Percentiles rank a stretch among this genome's conserved stretches.
These are phyloP conservation scores for Curvularia sp. DNA, from an alignment of 2,329 filamentous ascomycete species.

Conservation along the genomic window DNA sequence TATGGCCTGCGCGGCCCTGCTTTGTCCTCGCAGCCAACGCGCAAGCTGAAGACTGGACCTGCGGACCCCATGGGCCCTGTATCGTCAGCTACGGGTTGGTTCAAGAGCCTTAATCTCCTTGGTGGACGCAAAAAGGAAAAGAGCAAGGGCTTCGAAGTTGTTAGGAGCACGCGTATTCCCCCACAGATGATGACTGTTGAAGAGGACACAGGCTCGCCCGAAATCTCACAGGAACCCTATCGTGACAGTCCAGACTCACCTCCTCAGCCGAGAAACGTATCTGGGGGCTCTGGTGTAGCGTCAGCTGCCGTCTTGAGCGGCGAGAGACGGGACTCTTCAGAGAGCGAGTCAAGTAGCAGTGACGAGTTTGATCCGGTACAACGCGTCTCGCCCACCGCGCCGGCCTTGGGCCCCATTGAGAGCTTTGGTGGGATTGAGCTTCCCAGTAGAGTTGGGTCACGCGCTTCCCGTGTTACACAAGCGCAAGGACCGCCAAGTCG, in stretches of 20 bases:
- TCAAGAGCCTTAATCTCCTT: constrained; percentile 71
- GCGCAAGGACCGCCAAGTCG: constrained; percentile 36
- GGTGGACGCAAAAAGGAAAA: constrained; percentile 91
- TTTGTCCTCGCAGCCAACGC: constrained; percentile 78
- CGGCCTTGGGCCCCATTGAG: constrained; percentile 67
- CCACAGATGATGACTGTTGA: constrained; percentile 70
- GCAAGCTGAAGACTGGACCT: constrained; percentile 90
- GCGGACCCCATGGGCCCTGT: constrained; percentile 93
- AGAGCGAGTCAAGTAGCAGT: constrained; percentile 45
- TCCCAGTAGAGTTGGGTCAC: constrained; percentile 69
- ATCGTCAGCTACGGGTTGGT: constrained; percentile 87
- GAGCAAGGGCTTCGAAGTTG: constrained; percentile 95
- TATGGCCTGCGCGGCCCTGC: constrained; percentile 91
- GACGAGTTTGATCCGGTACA: constrained; percentile 54
- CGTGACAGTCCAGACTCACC: constrained; percentile 57
- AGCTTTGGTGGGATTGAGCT: constrained; percentile 67
- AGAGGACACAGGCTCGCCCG: constrained; percentile 63
- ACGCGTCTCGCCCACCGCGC: constrained; percentile 60
- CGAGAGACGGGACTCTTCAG: constrained; percentile 55
- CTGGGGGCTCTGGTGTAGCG: constrained; percentile 23
- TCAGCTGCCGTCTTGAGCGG: constrained; percentile 27
- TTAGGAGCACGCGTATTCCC: constrained; percentile 86
- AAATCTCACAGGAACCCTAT: constrained; percentile 56
- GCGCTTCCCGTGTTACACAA: constrained; percentile 55
- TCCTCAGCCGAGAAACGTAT: constrained; percentile 8